Conservation (phyloP, 73 alveolate genomes). For the Paramecium sexaurelia region DNA sequence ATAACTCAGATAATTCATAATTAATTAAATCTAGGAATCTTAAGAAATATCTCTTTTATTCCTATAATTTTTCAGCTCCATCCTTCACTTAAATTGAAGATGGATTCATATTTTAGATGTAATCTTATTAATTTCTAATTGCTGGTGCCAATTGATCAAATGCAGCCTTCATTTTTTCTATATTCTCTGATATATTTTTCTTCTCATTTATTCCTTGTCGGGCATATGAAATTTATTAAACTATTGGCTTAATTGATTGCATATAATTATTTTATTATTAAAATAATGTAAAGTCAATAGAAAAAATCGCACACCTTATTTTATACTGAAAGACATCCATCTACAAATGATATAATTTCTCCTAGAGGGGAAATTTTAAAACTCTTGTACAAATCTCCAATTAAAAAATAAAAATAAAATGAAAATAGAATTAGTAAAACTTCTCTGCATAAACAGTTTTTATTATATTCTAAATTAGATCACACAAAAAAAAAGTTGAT, state of each 20-base stretch:
- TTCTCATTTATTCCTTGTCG: conserved; percentile 37
- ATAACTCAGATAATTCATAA: conserved; percentile 13
- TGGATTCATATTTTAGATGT: conserved; percentile 47
- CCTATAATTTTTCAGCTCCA: conserved; percentile 21
- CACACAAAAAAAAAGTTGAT: neutral
- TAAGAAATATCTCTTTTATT: conserved; percentile 16
- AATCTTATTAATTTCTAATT: conserved; percentile 21
- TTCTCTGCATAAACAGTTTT: neutral
- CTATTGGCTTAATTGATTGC: conserved; percentile 32
- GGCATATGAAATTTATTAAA: conserved; percentile 18
- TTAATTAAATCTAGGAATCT: neutral
- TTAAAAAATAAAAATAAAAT: neutral
- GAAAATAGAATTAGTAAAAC: neutral
- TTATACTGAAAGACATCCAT: neutral
- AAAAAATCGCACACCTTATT: neutral
- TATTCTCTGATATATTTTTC: conserved; percentile 15
- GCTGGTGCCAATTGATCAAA: conserved; percentile 56
- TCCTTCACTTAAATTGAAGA: neutral
- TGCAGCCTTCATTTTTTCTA: conserved; percentile 40
- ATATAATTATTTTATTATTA: neutral
- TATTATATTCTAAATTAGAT: neutral
- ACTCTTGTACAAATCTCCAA: neutral
- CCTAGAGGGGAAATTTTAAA: neutral
- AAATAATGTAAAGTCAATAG: neutral
- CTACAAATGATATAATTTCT: neutral